Evolutionary conservation across 331 rosid genomes (phyloP).

Genomic region (Quercus tomentella): DNA sequence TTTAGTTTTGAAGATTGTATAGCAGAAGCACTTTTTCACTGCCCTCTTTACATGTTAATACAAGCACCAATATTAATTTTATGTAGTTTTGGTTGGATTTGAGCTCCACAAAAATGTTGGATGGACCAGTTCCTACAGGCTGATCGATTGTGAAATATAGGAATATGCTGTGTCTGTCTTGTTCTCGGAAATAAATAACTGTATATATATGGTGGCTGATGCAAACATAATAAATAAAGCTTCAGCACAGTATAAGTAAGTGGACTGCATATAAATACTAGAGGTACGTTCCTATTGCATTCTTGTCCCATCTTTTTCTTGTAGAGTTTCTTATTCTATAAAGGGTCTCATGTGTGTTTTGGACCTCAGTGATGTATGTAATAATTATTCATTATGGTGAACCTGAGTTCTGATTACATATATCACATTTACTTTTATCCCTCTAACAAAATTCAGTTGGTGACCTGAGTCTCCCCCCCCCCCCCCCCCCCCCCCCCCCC

Average conservation of each 20-base stretch:
- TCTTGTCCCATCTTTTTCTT: background rate
- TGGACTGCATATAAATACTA: conserved; percentile 1
- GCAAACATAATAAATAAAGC: conserved; percentile 17
- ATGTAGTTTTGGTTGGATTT: conserved; percentile 19
- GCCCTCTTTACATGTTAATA: background rate
- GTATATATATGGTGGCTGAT: conserved; percentile 18
- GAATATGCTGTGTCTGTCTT: background rate
- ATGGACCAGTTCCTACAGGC: conserved; percentile 8
- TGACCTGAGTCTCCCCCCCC: too few species aligned
- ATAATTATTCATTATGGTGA: background rate
- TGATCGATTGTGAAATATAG: background rate
- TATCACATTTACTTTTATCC: background rate
- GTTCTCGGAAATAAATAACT: conserved; percentile 11
- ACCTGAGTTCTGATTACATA: background rate
- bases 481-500: too few species aligned
- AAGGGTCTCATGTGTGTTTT: background rate
- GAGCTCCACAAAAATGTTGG: background rate
- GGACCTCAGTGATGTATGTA: background rate
- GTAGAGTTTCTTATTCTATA: background rate
- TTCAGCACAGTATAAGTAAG: conserved; percentile 18
- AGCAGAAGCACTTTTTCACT: background rate
- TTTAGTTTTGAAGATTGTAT: background rate
- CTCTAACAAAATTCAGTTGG: background rate
- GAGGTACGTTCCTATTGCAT: background rate
- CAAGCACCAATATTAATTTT: conserved; percentile 21